A percentile compares a stretch with the other conserved stretches of the same genome.
Conservation (phyloP, 2,329 filamentous ascomycete genomes). For the Ophiostoma sp. region DNA sequence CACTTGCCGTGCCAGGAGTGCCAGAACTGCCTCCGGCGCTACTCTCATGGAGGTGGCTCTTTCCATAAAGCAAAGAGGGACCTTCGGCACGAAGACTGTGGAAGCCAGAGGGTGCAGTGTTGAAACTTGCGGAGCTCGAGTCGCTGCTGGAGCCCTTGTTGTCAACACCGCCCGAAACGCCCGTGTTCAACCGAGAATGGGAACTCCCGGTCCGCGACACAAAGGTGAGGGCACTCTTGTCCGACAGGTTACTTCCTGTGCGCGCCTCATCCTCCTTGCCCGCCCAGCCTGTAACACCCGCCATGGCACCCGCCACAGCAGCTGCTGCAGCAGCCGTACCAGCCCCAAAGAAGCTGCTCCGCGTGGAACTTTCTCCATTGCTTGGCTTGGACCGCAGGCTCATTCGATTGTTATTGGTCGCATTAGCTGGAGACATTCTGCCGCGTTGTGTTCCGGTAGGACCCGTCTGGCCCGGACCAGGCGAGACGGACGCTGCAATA, state of each 20-base stretch:
- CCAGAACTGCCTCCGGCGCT: conserved; percentile 7
- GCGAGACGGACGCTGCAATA: conserved; percentile 18
- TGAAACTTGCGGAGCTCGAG: conserved; percentile 21
- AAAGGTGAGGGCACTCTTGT: conserved; percentile 44
- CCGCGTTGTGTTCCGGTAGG: conserved; percentile 27
- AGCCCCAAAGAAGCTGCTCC: conserved; percentile 19
- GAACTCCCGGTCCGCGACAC: conserved; percentile 26
- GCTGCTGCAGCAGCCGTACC: conserved; percentile 6
- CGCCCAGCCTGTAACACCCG: conserved; percentile 12
- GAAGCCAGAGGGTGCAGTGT: conserved; percentile 46
- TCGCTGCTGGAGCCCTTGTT: conserved; percentile 26
- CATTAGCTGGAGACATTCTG: conserved; percentile 36
- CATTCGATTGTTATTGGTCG: conserved; percentile 29
- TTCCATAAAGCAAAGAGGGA: conserved; percentile 39
- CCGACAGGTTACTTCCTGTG: conserved; percentile 53
- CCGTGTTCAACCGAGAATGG: conserved; percentile 33
- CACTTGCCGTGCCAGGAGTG: conserved; percentile 2
- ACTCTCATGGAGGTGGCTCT: conserved; percentile 27
- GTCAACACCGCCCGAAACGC: conserved; percentile 4
- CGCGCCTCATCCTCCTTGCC: conserved; percentile 41
- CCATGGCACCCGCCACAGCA: conserved; percentile 14
- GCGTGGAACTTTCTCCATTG: conserved; percentile 28
- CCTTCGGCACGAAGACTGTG: conserved; percentile 49
- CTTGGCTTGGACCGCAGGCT: conserved; percentile 28
- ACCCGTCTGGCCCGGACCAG: conserved; percentile 13